Percentiles rank a stretch among this genome's conserved stretches.
phyloP scores from a whole-genome alignment of 2,329 filamentous ascomycete species.

The Pseudonectria buxi region DNA sequence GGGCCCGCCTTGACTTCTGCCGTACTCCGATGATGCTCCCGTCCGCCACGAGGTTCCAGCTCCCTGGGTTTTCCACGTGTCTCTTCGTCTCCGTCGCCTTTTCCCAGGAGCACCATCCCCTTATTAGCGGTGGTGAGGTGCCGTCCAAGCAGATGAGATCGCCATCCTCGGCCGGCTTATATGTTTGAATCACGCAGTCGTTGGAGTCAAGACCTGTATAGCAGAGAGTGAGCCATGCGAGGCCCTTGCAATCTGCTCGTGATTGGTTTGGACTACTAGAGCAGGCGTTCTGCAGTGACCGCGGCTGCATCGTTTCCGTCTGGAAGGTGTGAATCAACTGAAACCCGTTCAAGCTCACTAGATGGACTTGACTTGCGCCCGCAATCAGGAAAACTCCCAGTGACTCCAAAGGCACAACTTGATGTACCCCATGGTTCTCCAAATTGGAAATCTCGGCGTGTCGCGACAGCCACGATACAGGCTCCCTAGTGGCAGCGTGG shows the following conservation, averaged over 20 bases:
- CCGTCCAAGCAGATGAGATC: slow-evolving; percentile 51
- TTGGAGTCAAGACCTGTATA: slow-evolving; percentile 55
- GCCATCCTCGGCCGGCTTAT: slow-evolving; percentile 45
- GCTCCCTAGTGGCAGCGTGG: slow-evolving; percentile 37
- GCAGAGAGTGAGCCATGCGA: slow-evolving; percentile 57
- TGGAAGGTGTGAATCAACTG: slow-evolving; percentile 54
- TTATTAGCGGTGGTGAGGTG: slow-evolving; percentile 27
- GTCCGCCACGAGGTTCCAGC: slow-evolving; percentile 56
- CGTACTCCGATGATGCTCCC: slow-evolving; percentile 60
- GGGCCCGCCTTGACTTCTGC: slow-evolving; percentile 27
- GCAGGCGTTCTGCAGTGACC: slow-evolving; percentile 55
- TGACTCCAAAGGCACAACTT: slow-evolving; percentile 51
- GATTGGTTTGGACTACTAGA: slow-evolving; percentile 31
- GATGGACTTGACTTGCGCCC: slow-evolving; percentile 51
- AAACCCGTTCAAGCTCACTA: slow-evolving; percentile 39
- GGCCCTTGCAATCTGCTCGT: slow-evolving; percentile 47
- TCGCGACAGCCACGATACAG: slow-evolving; percentile 43
- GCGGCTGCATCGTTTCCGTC: slow-evolving; percentile 51
- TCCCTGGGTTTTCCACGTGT: slow-evolving; percentile 54
- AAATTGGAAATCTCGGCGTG: slow-evolving; percentile 34
- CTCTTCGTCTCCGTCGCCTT: slow-evolving; percentile 45
- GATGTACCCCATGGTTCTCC: slow-evolving; percentile 42
- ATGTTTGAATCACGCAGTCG: slow-evolving; percentile 60
- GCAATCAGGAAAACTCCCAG: slow-evolving; percentile 56
- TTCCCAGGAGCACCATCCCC: slow-evolving; percentile 44